These are phyloP conservation scores for Senecio squalidus DNA, from an alignment of 140 eudicot species.

Conservation along the genomic window DNA sequence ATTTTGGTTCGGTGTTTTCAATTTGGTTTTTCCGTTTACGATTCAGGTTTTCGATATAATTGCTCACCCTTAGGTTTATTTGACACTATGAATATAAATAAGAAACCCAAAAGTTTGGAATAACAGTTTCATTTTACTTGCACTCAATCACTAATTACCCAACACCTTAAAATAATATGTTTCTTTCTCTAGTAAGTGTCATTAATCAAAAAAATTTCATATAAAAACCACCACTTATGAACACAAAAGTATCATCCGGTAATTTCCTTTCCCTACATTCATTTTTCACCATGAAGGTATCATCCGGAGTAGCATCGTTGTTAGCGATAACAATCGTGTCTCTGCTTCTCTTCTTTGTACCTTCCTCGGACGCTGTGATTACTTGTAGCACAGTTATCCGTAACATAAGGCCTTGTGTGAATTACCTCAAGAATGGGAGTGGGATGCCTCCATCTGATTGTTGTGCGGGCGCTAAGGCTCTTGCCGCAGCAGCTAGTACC, in stretches of 20 bases:
- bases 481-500: conserved; percentile 40
- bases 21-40: too few relatives aligned
- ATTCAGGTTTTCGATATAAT: too few relatives aligned
- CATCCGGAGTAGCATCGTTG: conserved; percentile 3
- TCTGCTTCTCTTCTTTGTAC: conserved; percentile 22
- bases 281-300: conserved; percentile 30
- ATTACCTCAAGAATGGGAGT: conserved; percentile 50
- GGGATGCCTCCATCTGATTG: conserved; percentile 61
- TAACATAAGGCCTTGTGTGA: conserved; percentile 44
- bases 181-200: conserved; percentile 10
- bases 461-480: conserved; percentile 57
- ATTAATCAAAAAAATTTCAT: conserved; percentile 7
- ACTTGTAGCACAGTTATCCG: conserved; percentile 40
- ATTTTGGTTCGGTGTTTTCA: too few relatives aligned
- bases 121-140: conserved; percentile 37
- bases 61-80: too few relatives aligned
- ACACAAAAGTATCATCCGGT: too few relatives aligned
- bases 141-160: conserved; percentile 42
- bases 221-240: conserved; percentile 20
- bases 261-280: too few relatives aligned
- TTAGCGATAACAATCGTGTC: conserved; percentile 3
- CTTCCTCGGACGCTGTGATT: conserved; percentile 35
- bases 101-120: conserved; percentile 20
- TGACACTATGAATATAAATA: conserved; percentile 3
- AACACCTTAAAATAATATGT: conserved; percentile 12